Percentiles rank a stretch among this genome's conserved stretches.
Conservation (phyloP, 352 stramenopile genomes). For the Phytophthora brassicae region DNA sequence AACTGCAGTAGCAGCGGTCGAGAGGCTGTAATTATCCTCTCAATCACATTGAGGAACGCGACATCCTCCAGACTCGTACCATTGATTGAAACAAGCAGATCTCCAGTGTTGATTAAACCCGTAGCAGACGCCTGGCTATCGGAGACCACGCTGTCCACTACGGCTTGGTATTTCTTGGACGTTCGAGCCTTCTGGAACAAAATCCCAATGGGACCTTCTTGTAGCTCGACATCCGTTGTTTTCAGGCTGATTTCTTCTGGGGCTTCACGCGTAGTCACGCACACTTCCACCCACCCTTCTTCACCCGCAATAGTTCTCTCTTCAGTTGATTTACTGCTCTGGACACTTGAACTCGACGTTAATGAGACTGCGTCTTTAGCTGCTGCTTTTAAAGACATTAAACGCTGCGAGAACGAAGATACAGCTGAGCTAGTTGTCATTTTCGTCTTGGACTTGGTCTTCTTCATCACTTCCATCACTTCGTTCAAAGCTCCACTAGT, state of each 20-base stretch:
- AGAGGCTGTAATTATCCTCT: constrained; percentile 70
- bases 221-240: constrained; percentile 70
- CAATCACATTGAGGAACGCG: constrained; percentile 73
- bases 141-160: constrained; percentile 82
- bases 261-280: constrained; percentile 46
- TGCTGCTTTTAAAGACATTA: constrained; percentile 66
- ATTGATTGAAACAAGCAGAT: constrained; percentile 79
- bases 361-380: constrained; percentile 66
- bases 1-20: constrained; percentile 74
- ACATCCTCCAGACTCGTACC: constrained; percentile 62
- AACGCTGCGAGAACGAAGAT: constrained; percentile 55
- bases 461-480: constrained; percentile 14
- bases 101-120: constrained; percentile 62
- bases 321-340: constrained; percentile 28
- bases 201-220: constrained; percentile 72
- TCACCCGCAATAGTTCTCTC: constrained; percentile 44
- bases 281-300: constrained; percentile 82
- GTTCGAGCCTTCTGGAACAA: constrained; percentile 71
- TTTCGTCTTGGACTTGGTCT: constrained; percentile 25
- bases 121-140: constrained; percentile 77
- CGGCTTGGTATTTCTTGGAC: constrained; percentile 67
- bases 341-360: constrained; percentile 22
- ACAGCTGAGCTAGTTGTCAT: constrained; percentile 41
- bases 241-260: constrained; percentile 50
- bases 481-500: constrained; percentile 14